Base-by-base conservation (phyloP, 441 rosid genomes). In the Arabidopsis lyrata region DNA sequence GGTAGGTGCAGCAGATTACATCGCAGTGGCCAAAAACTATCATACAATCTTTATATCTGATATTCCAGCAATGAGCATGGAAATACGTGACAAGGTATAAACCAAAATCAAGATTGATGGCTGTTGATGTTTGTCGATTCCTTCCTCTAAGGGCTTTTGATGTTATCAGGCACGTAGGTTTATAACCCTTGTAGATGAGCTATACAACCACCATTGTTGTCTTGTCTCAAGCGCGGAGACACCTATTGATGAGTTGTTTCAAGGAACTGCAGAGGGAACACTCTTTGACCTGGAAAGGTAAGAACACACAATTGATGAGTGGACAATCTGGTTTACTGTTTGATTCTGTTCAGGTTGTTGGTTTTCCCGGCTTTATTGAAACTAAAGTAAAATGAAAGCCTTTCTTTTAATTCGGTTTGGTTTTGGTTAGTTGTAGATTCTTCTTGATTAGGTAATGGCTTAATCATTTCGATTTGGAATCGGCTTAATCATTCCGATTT, bases 1-100 rank as follows among this genome's bases (percentile, higher is more conserved):
- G 77, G 89, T 88, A 54, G 97, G 98, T 70, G 96, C 98, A 71
- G 98, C 97, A 49, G 98, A 94, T 83, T 94, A 94, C 72, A 94
- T 94, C 35, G 98, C 97, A 42, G 84, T 91, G 31, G 93, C 96
- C 5, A 78, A 87, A 77, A 84, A 80, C 78, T 89, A 90, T 72
- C 96, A 94, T 79, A 91, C 93, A 41, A 83, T 88, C 59, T 90
- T 93, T 77, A 87, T 91, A 81, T 85, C 96, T 45, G 84, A 82
- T 58, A 88, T 94, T 78, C 98, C 97, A 45, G 80, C 66, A 54
- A 90, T 91, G 97, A 91, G 93, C 68, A 91, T 93, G 98, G 82
- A 55, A 73, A 90, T 85, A 70, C 90, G 92, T 15, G 97, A 93
- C 77, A 91, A 90, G 96, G 98, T 93, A 82, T 32, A 34, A 34